Percentiles rank a stretch among this genome's conserved stretches.
Evolutionary conservation across 257 asterid genomes (phyloP).

Genomic region (Fraxinus excelsior): DNA sequence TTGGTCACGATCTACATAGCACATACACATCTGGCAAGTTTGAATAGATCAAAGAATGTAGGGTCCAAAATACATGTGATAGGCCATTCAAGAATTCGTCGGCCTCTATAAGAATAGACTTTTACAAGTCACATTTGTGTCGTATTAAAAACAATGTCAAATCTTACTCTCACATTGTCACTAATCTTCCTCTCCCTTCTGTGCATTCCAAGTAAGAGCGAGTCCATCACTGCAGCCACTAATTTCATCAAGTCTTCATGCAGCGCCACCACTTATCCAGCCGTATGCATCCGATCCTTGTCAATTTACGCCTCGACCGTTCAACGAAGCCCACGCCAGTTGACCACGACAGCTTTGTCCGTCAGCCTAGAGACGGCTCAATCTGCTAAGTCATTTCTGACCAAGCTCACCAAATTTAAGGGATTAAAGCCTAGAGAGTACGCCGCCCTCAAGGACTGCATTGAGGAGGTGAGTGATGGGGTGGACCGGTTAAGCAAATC

Average conservation of each 20-base stretch:
- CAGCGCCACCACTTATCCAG: constrained; percentile 25
- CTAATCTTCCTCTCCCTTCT: constrained; percentile 4
- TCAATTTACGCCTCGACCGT: too few species aligned
- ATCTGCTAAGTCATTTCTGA: constrained; percentile 5
- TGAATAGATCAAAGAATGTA: not conserved
- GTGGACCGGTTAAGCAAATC: constrained; percentile 23
- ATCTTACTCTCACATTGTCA: constrained; percentile 10
- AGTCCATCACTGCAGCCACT: constrained; percentile 9
- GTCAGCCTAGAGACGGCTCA: constrained; percentile 25
- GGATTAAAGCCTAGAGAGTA: constrained; percentile 25
- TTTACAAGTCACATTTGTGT: not conserved
- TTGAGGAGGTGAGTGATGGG: constrained; percentile 23
- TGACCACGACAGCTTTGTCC: constrained; percentile 22
- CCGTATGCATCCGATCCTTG: constrained; percentile 23
- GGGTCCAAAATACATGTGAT: constrained; percentile 24
- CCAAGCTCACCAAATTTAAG: constrained; percentile 5
- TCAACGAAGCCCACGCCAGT: constrained; percentile 17
- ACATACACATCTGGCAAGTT: not conserved
- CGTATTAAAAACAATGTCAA: constrained; percentile 25
- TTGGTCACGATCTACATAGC: not conserved
- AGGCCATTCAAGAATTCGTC: not conserved
- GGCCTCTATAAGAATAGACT: constrained; percentile 24
- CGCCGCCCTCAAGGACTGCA: constrained; percentile 29
- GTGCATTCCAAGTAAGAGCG: not conserved
- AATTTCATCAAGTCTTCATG: constrained; percentile 26